phyloP scores from a whole-genome alignment of 2,329 filamentous ascomycete genomes.

The Aspergillus candidus region DNA sequence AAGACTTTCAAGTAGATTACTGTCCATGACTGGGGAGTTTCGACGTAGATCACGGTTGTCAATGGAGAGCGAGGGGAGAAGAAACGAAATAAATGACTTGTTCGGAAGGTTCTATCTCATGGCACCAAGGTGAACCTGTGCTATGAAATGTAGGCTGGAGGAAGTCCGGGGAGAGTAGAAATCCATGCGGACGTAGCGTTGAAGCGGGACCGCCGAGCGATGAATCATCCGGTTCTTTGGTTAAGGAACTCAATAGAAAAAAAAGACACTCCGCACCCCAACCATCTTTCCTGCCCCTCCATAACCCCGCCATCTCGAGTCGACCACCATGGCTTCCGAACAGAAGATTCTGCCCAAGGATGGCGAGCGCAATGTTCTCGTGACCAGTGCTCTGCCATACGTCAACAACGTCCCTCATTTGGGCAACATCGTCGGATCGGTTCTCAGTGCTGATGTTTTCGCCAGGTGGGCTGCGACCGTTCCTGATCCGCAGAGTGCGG shows the following conservation, averaged over 20 bases:
- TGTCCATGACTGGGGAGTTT: conserved; percentile 26
- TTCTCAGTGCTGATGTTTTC: conserved; percentile 84
- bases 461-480: conserved; percentile 45
- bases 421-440: conserved; percentile 81
- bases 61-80: not conserved
- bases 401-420: conserved; percentile 76
- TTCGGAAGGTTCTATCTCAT: not conserved
- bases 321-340: conserved; percentile 25
- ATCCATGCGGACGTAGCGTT: conserved; percentile 20
- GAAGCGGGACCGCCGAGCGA: conserved; percentile 15
- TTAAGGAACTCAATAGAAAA: conserved; percentile 2
- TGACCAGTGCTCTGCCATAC: conserved; percentile 88
- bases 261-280: conserved; percentile 5
- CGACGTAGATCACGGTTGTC: not conserved
- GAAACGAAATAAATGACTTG: conserved; percentile 3
- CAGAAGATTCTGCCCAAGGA: conserved; percentile 55
- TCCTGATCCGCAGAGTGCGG: conserved; percentile 56
- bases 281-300: conserved; percentile 11
- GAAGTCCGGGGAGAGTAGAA: conserved; percentile 21
- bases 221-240: conserved; percentile 15
- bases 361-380: conserved; percentile 78
- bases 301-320: conserved; percentile 12
- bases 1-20: conserved; percentile 51
- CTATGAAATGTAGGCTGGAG: too few relatives aligned
- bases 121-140: not conserved